These are phyloP conservation scores for Neocucurbitaria cava DNA, from an alignment of 2,329 filamentous ascomycete genomes.

Conservation along the genomic window DNA sequence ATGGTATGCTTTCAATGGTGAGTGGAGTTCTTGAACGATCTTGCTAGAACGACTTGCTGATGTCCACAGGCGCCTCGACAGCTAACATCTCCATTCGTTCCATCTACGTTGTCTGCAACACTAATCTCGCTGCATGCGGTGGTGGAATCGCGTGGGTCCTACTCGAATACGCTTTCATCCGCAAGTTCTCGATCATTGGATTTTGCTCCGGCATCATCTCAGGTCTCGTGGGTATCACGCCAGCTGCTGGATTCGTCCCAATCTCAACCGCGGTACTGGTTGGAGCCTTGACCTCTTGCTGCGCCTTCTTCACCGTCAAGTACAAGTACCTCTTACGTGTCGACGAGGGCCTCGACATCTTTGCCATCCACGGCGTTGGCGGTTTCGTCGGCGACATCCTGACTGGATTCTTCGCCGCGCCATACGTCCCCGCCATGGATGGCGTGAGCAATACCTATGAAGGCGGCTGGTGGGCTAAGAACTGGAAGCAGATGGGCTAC, in stretches of 20 bases:
- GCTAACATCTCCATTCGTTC: constrained; percentile 61
- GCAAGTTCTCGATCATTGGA: constrained; percentile 60
- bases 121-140: constrained; percentile 63
- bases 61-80: constrained; percentile 42
- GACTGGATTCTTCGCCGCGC: constrained; percentile 64
- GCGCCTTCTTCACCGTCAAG: constrained; percentile 56
- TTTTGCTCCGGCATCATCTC: constrained; percentile 63
- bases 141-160: constrained; percentile 62
- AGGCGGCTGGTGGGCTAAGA: constrained; percentile 60
- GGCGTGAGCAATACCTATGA: constrained; percentile 56
- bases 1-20: constrained; percentile 51
- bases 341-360: constrained; percentile 67
- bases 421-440: constrained; percentile 59
- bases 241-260: constrained; percentile 62
- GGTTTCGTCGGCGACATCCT: constrained; percentile 64
- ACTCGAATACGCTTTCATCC: constrained; percentile 59
- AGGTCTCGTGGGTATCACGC: constrained; percentile 66
- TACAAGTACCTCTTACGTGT: constrained; percentile 61
- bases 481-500: constrained; percentile 63
- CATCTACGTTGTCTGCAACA: constrained; percentile 65
- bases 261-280: constrained; percentile 61
- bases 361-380: constrained; percentile 66
- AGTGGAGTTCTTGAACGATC: constrained; percentile 7
- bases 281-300: constrained; percentile 59
- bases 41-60: background rate